Percentiles rank a stretch among this genome's conserved stretches.
These are phyloP conservation scores for Psidium friedrichsthalianum DNA, from an alignment of 345 rosid species.

Conservation along the genomic window DNA sequence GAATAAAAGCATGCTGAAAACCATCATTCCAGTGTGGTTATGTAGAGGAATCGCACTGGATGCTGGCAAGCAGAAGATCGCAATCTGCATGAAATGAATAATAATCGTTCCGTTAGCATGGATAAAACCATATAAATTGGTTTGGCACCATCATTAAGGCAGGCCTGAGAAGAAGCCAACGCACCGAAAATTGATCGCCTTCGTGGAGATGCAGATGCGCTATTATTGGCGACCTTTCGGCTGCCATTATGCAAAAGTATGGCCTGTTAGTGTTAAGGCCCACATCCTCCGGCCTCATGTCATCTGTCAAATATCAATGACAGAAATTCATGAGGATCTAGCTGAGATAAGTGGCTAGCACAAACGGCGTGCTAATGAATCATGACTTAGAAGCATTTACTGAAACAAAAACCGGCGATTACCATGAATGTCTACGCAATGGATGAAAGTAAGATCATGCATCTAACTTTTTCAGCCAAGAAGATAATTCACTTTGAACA, in stretches of 20 bases:
- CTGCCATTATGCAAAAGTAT: conserved; percentile 10
- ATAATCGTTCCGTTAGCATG: background rate
- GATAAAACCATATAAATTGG: background rate
- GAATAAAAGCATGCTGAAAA: conserved; percentile 84
- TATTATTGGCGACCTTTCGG: conserved; percentile 23
- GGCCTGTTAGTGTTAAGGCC: conserved; percentile 48
- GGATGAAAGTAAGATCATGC: background rate
- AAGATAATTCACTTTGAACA: background rate
- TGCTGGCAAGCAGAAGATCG: conserved; percentile 90
- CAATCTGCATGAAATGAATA: conserved; percentile 41
- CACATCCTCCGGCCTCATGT: conserved; percentile 47
- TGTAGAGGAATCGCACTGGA: conserved; percentile 85
- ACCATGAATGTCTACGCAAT: background rate
- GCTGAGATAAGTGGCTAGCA: background rate
- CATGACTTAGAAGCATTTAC: background rate
- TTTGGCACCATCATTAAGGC: background rate
- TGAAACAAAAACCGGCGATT: background rate
- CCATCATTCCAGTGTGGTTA: conserved; percentile 96
- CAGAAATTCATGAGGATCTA: background rate
- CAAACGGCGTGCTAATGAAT: background rate
- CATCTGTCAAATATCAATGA: conserved; percentile 23
- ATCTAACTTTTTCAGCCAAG: background rate
- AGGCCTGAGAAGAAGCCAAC: background rate
- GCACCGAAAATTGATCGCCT: conserved; percentile 66
- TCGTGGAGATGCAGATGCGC: conserved; percentile 52